These are phyloP conservation scores for Crataegus laevigata DNA, from an alignment of 306 rosid genomes.

Conservation along the genomic window DNA sequence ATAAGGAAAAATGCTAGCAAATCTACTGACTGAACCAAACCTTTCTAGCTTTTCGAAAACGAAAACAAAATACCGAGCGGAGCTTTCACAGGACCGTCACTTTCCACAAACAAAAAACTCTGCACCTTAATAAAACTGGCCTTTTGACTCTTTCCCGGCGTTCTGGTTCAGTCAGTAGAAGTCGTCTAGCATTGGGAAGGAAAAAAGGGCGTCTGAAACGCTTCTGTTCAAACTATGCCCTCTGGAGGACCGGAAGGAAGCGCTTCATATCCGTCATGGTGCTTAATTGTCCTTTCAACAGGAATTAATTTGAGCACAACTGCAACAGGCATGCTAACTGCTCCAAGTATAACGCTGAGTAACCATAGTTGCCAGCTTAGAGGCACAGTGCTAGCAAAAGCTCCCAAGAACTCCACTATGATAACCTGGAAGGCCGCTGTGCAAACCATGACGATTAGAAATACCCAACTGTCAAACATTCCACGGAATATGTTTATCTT, in stretches of 20 bases:
- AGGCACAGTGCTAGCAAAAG: constrained; percentile 89
- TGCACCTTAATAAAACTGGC: neutral
- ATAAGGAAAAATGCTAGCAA: neutral
- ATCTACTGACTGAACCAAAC: neutral
- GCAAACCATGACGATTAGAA: constrained; percentile 45
- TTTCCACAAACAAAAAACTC: neutral
- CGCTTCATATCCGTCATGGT: constrained; percentile 71
- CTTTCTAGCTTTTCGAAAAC: neutral
- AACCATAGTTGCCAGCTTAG: constrained; percentile 84
- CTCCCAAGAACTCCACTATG: constrained; percentile 77
- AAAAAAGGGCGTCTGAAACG: neutral
- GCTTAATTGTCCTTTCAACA: constrained; percentile 35
- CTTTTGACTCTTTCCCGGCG: neutral
- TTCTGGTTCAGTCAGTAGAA: neutral
- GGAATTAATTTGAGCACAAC: constrained; percentile 77
- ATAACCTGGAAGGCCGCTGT: constrained; percentile 62
- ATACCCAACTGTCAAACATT: constrained; percentile 73
- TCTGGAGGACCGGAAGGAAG: constrained; percentile 55
- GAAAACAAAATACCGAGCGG: neutral
- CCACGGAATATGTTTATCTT: constrained; percentile 77
- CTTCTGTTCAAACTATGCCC: constrained; percentile 31
- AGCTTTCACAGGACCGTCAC: neutral
- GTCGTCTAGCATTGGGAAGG: neutral
- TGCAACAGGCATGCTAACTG: constrained; percentile 65
- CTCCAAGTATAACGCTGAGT: constrained; percentile 62